Percentiles rank a stretch among this genome's conserved stretches.
Conservation (phyloP, 1,139 yeast genomes). For the Geotrichum histeridarum region DNA sequence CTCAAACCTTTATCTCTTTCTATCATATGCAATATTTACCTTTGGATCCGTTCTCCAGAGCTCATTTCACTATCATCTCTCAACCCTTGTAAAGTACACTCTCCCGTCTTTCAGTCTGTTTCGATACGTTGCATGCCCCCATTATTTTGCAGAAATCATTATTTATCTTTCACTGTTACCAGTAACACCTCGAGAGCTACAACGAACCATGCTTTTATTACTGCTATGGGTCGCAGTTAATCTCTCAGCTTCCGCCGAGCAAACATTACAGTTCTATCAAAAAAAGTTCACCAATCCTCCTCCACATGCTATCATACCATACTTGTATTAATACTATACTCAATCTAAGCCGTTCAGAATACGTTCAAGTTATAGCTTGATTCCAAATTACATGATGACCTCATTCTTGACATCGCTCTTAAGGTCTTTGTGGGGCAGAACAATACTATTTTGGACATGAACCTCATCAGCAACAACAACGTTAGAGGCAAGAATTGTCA, state of each 20-base stretch:
- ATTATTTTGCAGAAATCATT: slow-evolving; percentile 69
- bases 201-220: background rate
- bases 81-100: slow-evolving; percentile 60
- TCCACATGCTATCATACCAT: slow-evolving; percentile 30
- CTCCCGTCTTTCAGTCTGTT: slow-evolving; percentile 56
- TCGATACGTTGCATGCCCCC: slow-evolving; percentile 60
- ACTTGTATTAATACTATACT: slow-evolving; percentile 18
- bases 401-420: slow-evolving; percentile 52
- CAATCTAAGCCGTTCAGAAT: background rate
- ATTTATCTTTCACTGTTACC: slow-evolving; percentile 48
- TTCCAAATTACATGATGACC: slow-evolving; percentile 47
- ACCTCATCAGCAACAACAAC: slow-evolving; percentile 51
- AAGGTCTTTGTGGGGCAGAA: slow-evolving; percentile 58
- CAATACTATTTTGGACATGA: slow-evolving; percentile 55
- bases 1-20: background rate
- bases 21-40: slow-evolving; percentile 36
- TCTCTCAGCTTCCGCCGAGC: slow-evolving; percentile 57
- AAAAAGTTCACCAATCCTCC: slow-evolving; percentile 30
- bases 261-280: slow-evolving; percentile 52
- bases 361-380: background rate
- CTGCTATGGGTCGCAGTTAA: slow-evolving; percentile 58
- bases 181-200: slow-evolving; percentile 26
- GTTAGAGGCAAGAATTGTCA: slow-evolving; percentile 51
- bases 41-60: slow-evolving; percentile 53
- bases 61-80: slow-evolving; percentile 54